phyloP scores from a whole-genome alignment of 345 rosid species.

The Eutrema yunnanense region DNA sequence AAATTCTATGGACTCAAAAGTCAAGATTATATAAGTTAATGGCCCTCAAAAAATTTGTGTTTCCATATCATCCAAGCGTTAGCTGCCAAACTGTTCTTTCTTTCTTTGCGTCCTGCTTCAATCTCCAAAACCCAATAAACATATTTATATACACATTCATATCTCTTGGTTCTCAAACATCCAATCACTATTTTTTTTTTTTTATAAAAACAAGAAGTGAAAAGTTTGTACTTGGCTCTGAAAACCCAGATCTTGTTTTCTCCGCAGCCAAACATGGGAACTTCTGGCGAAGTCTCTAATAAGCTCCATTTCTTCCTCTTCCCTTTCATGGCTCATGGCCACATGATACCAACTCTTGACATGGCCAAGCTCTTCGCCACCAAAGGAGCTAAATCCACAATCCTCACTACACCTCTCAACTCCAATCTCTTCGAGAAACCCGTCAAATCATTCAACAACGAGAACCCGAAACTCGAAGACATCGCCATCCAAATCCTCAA shows the following conservation, averaged over 20 bases:
- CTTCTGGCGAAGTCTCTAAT: not conserved
- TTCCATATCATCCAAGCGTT: not conserved
- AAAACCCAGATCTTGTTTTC: constrained; percentile 8
- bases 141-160: not conserved
- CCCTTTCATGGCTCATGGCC: constrained; percentile 57
- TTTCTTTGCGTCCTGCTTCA: not conserved
- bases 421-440: constrained; percentile 19
- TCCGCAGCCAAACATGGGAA: constrained; percentile 22
- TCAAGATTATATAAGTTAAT: not conserved
- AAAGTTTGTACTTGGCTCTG: not conserved
- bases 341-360: constrained; percentile 47
- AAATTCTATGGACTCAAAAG: not conserved
- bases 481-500: constrained; percentile 29
- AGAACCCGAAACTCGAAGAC: constrained; percentile 16
- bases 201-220: not conserved
- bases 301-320: constrained; percentile 38
- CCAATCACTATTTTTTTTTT: not conserved
- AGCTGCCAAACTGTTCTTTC: not conserved
- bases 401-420: constrained; percentile 47
- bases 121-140: not conserved
- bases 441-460: constrained; percentile 22
- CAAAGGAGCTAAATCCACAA: constrained; percentile 36
- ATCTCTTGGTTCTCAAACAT: not conserved
- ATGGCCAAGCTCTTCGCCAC: constrained; percentile 48
- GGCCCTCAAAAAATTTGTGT: not conserved